phyloP scores from a whole-genome alignment of 371 early-diverging fungal species.

The Rhizopus sp. region DNA sequence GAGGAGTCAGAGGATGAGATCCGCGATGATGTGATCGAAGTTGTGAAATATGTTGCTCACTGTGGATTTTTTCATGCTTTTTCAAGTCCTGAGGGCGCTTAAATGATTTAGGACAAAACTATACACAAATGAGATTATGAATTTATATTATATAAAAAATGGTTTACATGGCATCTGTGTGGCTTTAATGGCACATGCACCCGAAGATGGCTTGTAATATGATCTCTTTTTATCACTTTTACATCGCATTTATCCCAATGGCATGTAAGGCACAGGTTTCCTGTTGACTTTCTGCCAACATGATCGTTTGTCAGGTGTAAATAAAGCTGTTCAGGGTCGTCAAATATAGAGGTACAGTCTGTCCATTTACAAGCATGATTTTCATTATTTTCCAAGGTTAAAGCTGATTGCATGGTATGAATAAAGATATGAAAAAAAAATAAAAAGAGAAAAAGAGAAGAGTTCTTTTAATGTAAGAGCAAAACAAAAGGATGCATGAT shows the following conservation, averaged over 20 bases:
- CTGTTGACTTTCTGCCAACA: conserved; percentile 87
- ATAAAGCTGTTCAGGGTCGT: conserved; percentile 82
- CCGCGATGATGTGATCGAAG: conserved; percentile 18
- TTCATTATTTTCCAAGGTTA: conserved; percentile 18
- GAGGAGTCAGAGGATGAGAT: conserved; percentile 23
- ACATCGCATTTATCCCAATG: conserved; percentile 85
- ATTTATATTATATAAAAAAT: background rate
- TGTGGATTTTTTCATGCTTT: conserved; percentile 86
- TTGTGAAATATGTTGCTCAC: conserved; percentile 42
- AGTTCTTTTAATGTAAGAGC: background rate
- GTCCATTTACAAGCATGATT: conserved; percentile 51
- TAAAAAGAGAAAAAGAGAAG: background rate
- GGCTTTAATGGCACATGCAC: conserved; percentile 94
- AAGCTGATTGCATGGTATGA: conserved; percentile 17
- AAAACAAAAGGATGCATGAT: too few species aligned
- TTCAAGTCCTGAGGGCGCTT: conserved; percentile 91
- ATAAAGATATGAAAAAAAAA: background rate
- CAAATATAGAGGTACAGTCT: conserved; percentile 53
- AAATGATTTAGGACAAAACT: conserved; percentile 79
- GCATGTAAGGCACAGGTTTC: conserved; percentile 87
- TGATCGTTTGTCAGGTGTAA: conserved; percentile 84
- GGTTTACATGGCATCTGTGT: conserved; percentile 67
- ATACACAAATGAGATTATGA: conserved; percentile 2
- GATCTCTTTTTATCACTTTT: conserved; percentile 84
- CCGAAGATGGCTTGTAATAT: conserved; percentile 90